Percentiles rank a stretch among this genome's conserved stretches.
phyloP scores from a whole-genome alignment of 148 eudicot species.

The Rhododendron griersonianum region DNA sequence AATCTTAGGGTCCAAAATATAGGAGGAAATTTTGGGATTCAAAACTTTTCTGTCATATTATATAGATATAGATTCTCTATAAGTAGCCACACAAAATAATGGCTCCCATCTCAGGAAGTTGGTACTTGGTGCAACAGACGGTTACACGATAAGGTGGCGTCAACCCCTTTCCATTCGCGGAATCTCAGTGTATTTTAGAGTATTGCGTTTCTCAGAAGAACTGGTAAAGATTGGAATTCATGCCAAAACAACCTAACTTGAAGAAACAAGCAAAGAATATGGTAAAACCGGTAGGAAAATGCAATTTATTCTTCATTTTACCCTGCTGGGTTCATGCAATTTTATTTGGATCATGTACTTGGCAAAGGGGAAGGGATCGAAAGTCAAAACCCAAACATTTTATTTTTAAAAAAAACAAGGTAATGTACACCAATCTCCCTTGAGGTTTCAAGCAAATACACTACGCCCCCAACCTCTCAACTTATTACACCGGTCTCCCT shows the following conservation, averaged over 20 bases:
- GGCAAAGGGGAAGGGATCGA: not conserved
- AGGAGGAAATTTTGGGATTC: too few relatives aligned
- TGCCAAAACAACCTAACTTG: not conserved
- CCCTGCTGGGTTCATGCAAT: not conserved
- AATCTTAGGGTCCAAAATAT: too few relatives aligned
- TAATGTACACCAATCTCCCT: not conserved
- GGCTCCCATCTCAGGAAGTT: not conserved
- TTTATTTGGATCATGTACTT: not conserved
- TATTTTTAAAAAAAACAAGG: not conserved
- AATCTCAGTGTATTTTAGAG: not conserved
- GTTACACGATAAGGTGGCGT: not conserved
- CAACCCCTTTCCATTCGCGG: not conserved
- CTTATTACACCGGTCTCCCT: not conserved
- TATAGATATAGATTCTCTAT: too few relatives aligned
- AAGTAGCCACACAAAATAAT: not conserved
- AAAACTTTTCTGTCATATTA: too few relatives aligned
- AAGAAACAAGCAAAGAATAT: not conserved
- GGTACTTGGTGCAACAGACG: not conserved
- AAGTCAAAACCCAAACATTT: not conserved
- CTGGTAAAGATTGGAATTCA: not conserved
- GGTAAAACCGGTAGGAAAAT: not conserved
- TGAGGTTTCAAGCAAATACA: not conserved
- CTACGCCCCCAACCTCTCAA: not conserved
- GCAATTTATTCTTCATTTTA: not conserved
- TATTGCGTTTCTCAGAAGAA: not conserved